A percentile compares a stretch with the other conserved stretches of the same genome.
phyloP scores from a whole-genome alignment of 371 early-diverging fungal species.

The Entomophthora muscae region DNA sequence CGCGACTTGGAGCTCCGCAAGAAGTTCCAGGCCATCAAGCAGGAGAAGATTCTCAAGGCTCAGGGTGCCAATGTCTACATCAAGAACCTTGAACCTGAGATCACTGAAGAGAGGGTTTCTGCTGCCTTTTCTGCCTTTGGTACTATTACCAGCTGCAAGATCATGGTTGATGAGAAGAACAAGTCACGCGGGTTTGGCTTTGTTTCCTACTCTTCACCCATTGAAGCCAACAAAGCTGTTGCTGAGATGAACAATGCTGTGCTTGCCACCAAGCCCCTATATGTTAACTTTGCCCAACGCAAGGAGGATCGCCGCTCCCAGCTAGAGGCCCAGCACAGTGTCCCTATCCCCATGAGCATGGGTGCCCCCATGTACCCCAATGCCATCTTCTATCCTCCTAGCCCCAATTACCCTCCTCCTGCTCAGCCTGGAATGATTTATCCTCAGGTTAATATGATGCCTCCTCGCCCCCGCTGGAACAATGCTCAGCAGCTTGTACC shows the following conservation, averaged over 20 bases:
- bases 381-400: conserved; percentile 15
- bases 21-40: conserved; percentile 82
- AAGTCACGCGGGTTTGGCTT: conserved; percentile 74
- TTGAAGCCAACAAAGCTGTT: conserved; percentile 81
- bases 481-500: not conserved
- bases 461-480: conserved; percentile 17
- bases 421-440: conserved; percentile 47
- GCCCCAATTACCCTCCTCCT: conserved; percentile 40
- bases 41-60: conserved; percentile 91
- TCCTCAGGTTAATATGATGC: conserved; percentile 48
- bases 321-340: conserved; percentile 83
- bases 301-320: conserved; percentile 87
- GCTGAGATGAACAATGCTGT: conserved; percentile 85
- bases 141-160: conserved; percentile 88
- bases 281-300: conserved; percentile 93
- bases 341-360: conserved; percentile 12
- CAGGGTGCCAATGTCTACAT: conserved; percentile 96
- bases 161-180: conserved; percentile 88
- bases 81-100: conserved; percentile 91
- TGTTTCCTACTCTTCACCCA: conserved; percentile 79
- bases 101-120: conserved; percentile 88
- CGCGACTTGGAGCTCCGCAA: conserved; percentile 89
- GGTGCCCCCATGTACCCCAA: conserved; percentile 16
- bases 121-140: conserved; percentile 91
- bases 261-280: conserved; percentile 88